phyloP scores from a whole-genome alignment of 352 stramenopile species.

The Phytophthora pini region DNA sequence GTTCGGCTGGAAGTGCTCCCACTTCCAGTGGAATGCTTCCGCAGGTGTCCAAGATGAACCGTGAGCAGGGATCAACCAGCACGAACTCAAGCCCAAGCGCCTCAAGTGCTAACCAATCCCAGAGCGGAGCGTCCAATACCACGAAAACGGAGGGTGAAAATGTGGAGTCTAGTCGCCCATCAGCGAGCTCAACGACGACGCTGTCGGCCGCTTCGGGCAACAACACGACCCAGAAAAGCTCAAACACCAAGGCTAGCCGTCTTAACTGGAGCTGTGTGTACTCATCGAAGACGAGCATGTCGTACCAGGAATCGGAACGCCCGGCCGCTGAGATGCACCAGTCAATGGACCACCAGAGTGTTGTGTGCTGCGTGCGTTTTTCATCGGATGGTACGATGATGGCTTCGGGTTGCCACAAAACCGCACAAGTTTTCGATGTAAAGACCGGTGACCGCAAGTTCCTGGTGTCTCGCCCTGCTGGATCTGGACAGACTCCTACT shows the following conservation, averaged over 20 bases:
- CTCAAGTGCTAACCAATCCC: constrained; percentile 27
- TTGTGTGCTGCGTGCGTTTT: constrained; percentile 88
- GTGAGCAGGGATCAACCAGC: constrained; percentile 50
- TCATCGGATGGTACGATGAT: constrained; percentile 87
- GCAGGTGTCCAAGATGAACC: constrained; percentile 68
- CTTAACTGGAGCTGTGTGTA: constrained; percentile 90
- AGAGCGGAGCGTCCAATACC: constrained; percentile 43
- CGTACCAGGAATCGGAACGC: constrained; percentile 82
- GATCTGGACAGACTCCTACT: constrained; percentile 46
- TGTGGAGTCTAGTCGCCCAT: constrained; percentile 32
- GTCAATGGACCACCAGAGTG: constrained; percentile 91
- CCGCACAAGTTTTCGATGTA: constrained; percentile 87
- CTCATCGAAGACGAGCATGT: constrained; percentile 69
- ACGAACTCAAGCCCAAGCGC: constrained; percentile 65
- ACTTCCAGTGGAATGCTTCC: constrained; percentile 43
- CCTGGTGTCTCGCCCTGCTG: constrained; percentile 71
- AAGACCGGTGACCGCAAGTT: constrained; percentile 87
- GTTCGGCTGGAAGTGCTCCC: constrained; percentile 26
- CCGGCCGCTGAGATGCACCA: constrained; percentile 85
- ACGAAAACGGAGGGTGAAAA: constrained; percentile 40
- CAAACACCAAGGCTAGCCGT: constrained; percentile 81
- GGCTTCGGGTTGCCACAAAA: constrained; percentile 88
- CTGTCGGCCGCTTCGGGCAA: constrained; percentile 47
- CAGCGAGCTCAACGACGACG: constrained; percentile 22
- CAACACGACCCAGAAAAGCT: constrained; percentile 75